Evolutionary conservation across 306 rosid species (phyloP).

Genomic region (Ormosia emarginata): DNA sequence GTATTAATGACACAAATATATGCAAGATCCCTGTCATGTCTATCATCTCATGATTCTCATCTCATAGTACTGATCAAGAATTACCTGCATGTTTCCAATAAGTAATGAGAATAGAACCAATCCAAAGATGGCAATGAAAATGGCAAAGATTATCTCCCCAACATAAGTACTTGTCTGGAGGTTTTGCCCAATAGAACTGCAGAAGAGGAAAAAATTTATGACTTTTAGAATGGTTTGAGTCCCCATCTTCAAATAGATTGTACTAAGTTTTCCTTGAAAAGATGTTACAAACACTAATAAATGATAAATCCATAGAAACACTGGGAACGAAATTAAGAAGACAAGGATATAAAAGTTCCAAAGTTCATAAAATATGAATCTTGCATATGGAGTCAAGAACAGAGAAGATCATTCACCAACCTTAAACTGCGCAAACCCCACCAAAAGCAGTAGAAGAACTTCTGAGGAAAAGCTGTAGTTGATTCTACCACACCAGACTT

Average conservation of each 20-base stretch:
- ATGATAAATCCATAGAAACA: neutral
- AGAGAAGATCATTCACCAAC: constrained; percentile 35
- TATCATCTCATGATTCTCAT: neutral
- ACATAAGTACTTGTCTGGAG: constrained; percentile 58
- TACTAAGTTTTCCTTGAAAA: neutral
- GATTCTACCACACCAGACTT: constrained; percentile 36
- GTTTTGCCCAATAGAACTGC: constrained; percentile 80
- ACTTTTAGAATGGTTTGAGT: neutral
- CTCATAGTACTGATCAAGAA: neutral
- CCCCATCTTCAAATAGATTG: no score
- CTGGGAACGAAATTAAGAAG: neutral
- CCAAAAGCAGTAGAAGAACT: constrained; percentile 84
- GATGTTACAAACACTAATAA: neutral
- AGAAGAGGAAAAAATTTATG: neutral
- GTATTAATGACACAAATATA: neutral
- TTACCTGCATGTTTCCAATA: constrained; percentile 95
- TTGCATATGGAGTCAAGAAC: neutral
- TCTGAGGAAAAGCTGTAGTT: constrained; percentile 31
- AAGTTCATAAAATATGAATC: neutral
- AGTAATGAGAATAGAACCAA: constrained; percentile 73
- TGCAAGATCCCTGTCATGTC: neutral
- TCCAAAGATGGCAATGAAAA: constrained; percentile 63
- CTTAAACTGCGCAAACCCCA: constrained; percentile 89
- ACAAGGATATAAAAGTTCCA: neutral
- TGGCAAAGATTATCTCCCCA: constrained; percentile 68